A percentile compares a stretch with the other conserved stretches of the same genome.
These are phyloP conservation scores for Thinopyrum elongatum DNA, from an alignment of 176 grass and related monocot genomes.

Conservation along the genomic window DNA sequence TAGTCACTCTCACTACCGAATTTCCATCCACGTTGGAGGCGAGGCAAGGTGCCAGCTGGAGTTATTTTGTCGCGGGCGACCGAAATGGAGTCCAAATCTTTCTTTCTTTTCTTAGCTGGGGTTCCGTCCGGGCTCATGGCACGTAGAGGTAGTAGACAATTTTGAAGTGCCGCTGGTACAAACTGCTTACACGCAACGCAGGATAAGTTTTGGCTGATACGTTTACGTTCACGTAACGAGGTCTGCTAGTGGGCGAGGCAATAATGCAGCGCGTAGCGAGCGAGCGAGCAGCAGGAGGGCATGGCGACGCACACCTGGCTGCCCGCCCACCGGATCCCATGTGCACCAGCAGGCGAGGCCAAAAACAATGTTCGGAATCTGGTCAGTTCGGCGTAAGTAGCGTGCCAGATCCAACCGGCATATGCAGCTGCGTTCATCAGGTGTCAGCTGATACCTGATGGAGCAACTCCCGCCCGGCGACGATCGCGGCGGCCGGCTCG, in stretches of 20 bases:
- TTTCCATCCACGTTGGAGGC: background rate
- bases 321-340: conserved; percentile 24
- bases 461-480: background rate
- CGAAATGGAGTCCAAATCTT: background rate
- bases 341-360: conserved; percentile 20
- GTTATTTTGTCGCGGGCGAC: background rate
- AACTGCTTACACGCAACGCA: background rate
- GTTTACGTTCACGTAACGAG: background rate
- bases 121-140: background rate
- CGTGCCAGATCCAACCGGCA: conserved; percentile 30
- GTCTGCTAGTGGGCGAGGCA: background rate
- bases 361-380: conserved; percentile 39
- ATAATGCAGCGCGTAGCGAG: background rate
- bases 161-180: background rate
- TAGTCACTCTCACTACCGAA: background rate
- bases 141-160: too few species aligned
- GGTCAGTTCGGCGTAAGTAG: background rate
- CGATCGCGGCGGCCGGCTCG: background rate
- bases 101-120: background rate
- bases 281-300: background rate
- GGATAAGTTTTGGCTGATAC: background rate
- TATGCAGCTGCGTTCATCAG: background rate
- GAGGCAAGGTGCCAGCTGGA: background rate
- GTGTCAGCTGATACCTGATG: background rate
- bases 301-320: conserved; percentile 20